Conservation (phyloP, 164 flowering plant species). For the Cinnamomum chago region DNA sequence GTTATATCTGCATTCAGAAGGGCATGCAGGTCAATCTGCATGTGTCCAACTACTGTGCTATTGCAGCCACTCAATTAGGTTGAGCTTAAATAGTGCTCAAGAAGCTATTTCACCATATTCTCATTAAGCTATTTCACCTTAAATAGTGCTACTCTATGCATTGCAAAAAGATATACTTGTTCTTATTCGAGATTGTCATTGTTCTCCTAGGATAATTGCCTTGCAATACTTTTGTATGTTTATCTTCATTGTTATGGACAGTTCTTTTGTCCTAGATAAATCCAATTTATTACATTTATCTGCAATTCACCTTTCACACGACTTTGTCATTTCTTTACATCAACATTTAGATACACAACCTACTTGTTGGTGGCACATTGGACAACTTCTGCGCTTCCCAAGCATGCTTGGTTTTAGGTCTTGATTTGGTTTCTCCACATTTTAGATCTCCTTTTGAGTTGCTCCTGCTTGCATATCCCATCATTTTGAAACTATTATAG, state of each 20-base stretch:
- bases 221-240: too few relatives aligned
- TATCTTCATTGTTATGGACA: neutral
- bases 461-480: neutral
- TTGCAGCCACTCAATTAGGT: too few relatives aligned
- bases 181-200: neutral
- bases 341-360: neutral
- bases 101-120: neutral
- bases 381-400: neutral
- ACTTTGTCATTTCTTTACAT: too few relatives aligned
- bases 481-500: neutral
- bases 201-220: neutral
- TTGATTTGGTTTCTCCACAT: neutral
- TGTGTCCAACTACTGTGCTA: too few relatives aligned
- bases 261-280: neutral
- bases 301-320: neutral
- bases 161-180: too few relatives aligned
- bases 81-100: too few relatives aligned
- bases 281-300: neutral
- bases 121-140: too few relatives aligned
- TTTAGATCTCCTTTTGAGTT: neutral
- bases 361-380: neutral
- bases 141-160: too few relatives aligned
- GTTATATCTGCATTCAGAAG: too few relatives aligned
- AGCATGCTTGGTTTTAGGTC: neutral
- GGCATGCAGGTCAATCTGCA: too few relatives aligned